Evolutionary conservation across 1,284 basidiomycete genomes (phyloP), one percentile per base, ranked within the genome.

Genomic region (Naganishia albida): DNA sequence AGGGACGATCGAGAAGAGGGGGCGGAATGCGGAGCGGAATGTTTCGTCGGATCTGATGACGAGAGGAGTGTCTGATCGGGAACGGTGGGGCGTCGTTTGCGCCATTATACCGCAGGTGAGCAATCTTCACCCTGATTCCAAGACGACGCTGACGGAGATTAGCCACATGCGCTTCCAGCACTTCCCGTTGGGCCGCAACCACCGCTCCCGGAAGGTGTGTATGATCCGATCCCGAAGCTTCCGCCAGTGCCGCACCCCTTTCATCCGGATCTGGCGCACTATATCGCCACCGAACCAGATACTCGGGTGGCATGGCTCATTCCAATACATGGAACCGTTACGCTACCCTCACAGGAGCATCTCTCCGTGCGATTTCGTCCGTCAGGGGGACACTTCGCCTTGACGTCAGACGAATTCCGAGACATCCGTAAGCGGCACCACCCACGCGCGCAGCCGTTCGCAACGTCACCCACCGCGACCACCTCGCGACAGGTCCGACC

Each of bases 301-400:
- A 44, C 54, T 6, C 63, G 72, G n/a, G 70, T 77, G 15, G 69
- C 73, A 54, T 77, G 76, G 76, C 40, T 73, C 12, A 70, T 77
- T 18, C 76, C 76, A 0, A 66, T 77, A 3, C 69, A 74, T 43
- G 75, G 75, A 0, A 72, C 74, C 1, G 72, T 77, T 7, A n/a
- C 69, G 1, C 38, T 76, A 0, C 52, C 70, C 13, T 20, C 46
- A 1, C 46, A 40, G 12, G 65, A 69, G 8, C 69, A 70, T 43
- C 52, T 42, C 7, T 49, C 56, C 15, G 52, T 34, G 34, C 30
- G 26, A 6, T 46, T 60, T n/a, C 13, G 38, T 2, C 57, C 57
- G 2, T 60, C 57, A 1, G 6, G 3, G 12, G 57, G 34, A 1
- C 46, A 50, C 26, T 30, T 60, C 3, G 57, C 57, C 10, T 40